phyloP scores from a whole-genome alignment of 768 basidiomycete species.

The Lactarius quietus region DNA sequence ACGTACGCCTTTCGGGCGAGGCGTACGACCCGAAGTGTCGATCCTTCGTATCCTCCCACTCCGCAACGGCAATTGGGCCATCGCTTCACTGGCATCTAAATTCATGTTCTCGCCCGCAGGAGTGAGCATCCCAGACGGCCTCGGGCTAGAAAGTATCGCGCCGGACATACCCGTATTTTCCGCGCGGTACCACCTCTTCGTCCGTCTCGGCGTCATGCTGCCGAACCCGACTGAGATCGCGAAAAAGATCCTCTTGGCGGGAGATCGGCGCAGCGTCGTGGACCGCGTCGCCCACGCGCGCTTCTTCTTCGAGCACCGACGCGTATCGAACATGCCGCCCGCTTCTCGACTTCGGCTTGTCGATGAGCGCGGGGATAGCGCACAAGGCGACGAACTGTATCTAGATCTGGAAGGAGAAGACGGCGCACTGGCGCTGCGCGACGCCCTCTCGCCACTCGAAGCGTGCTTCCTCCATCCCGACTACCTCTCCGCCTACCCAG shows the following conservation, averaged over 20 bases:
- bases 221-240: conserved; percentile 16
- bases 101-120: conserved; percentile 13
- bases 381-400: conserved; percentile 17
- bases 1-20: not conserved
- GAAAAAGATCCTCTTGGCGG: conserved; percentile 8
- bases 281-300: conserved; percentile 13
- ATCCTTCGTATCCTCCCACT: conserved; percentile 18
- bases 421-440: conserved; percentile 7
- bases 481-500: conserved; percentile 17
- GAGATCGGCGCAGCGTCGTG: conserved; percentile 4
- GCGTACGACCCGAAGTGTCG: not conserved
- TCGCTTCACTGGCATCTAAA: not conserved
- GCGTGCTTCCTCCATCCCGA: conserved; percentile 19
- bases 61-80: conserved; percentile 13
- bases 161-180: conserved; percentile 7
- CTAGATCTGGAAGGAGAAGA: conserved; percentile 9
- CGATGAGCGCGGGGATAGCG: conserved; percentile 7
- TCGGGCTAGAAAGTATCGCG: conserved; percentile 20
- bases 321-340: conserved; percentile 1
- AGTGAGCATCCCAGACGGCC: conserved; percentile 17
- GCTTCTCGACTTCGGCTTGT: conserved; percentile 14
- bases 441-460: conserved; percentile 10
- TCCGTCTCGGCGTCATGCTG: conserved; percentile 13
- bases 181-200: conserved; percentile 16
- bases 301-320: conserved; percentile 25